phyloP scores from a whole-genome alignment of 2,329 filamentous ascomycete species.

The Colletotrichum sp. region DNA sequence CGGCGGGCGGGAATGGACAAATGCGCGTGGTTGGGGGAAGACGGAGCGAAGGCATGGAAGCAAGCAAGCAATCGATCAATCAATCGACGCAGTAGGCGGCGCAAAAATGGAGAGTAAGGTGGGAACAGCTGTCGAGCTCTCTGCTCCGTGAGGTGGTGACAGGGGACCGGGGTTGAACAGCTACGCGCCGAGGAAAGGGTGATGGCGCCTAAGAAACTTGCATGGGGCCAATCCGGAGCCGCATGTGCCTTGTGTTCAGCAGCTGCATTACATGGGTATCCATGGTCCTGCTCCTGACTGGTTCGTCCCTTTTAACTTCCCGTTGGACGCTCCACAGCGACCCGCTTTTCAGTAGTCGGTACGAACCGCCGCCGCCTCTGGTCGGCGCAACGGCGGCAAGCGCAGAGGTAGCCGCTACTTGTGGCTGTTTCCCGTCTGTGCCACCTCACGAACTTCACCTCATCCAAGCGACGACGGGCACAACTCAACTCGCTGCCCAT shows the following conservation, averaged over 20 bases:
- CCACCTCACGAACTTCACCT: constrained; percentile 18
- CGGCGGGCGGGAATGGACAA: constrained; percentile 13
- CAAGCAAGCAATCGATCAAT: not conserved
- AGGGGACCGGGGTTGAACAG: constrained; percentile 18
- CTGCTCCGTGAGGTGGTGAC: not conserved
- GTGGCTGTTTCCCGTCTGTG: constrained; percentile 8
- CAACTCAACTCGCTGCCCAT: not conserved
- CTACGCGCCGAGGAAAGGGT: constrained; percentile 24
- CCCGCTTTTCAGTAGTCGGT: not conserved
- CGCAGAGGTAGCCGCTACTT: constrained; percentile 10
- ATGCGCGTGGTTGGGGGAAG: constrained; percentile 12
- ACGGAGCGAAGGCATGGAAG: not conserved
- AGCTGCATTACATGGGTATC: constrained; percentile 14
- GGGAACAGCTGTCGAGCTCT: not conserved
- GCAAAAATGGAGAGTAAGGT: not conserved
- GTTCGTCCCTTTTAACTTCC: constrained; percentile 18
- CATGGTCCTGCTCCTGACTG: constrained; percentile 4
- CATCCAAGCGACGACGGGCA: not conserved
- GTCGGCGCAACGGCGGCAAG: not conserved
- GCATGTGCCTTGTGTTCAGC: constrained; percentile 23
- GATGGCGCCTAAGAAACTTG: constrained; percentile 24
- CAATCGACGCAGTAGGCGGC: not conserved
- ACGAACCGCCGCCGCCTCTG: not conserved
- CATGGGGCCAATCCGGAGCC: constrained; percentile 24
- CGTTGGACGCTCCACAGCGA: not conserved